Percentiles rank a stretch among this genome's conserved stretches.
These are phyloP conservation scores for Pezicula carpinea DNA, from an alignment of 2,329 filamentous ascomycete genomes.

Conservation along the genomic window DNA sequence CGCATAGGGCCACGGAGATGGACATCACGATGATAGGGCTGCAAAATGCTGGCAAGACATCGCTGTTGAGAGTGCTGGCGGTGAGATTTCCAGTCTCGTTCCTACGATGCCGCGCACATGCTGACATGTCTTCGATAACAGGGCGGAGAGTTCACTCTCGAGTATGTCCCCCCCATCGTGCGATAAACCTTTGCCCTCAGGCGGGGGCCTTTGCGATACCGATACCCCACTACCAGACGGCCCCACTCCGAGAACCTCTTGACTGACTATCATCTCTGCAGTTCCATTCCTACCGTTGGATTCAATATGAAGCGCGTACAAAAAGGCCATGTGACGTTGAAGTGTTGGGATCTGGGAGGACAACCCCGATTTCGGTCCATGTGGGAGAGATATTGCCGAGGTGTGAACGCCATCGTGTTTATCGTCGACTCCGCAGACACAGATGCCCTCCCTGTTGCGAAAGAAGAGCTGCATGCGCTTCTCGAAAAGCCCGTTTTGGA, in stretches of 20 bases:
- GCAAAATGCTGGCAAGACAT: constrained; percentile 98
- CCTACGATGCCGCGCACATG: constrained; percentile 15
- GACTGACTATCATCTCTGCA: constrained; percentile 44
- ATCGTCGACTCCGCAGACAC: constrained; percentile 95
- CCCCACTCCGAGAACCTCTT: constrained; percentile 12
- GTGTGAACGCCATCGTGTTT: constrained; percentile 96
- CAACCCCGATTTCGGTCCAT: constrained; percentile 96
- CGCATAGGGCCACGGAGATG: constrained; percentile 90
- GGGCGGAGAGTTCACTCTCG: constrained; percentile 97
- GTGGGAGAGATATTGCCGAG: constrained; percentile 99
- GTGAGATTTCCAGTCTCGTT: constrained; percentile 54
- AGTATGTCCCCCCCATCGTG: constrained; percentile 60
- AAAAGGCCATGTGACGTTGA: constrained; percentile 95
- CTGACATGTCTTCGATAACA: constrained; percentile 41
- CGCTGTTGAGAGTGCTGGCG: constrained; percentile 85
- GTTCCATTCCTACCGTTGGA: constrained; percentile 95
- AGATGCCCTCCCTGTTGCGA: constrained; percentile 74
- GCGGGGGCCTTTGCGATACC: constrained; percentile 5
- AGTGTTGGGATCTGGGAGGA: constrained; percentile 98
- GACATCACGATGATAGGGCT: constrained; percentile 98
- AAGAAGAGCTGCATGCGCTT: constrained; percentile 86
- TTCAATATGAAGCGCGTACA: constrained; percentile 99
- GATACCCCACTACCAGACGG: constrained; percentile 1
- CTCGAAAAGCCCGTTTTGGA: constrained; percentile 80
- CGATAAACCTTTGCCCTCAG: constrained; percentile 2